Evolutionary conservation across 257 asterid genomes (phyloP).

Genomic region (Petrea volubilis): DNA sequence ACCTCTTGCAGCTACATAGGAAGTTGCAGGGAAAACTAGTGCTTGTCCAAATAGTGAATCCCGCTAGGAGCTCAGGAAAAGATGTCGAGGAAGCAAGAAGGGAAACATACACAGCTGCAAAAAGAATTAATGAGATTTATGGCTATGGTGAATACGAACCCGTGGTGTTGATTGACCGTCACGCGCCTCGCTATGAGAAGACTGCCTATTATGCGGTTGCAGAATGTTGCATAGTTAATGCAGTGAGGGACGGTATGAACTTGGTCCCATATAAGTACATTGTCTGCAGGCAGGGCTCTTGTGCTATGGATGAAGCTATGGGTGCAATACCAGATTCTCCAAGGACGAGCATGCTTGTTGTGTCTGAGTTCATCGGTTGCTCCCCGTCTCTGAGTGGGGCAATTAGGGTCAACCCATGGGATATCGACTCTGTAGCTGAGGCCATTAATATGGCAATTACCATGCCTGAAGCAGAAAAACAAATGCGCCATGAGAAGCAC

Average conservation of each 20-base stretch:
- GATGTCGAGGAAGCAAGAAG: slow-evolving; percentile 67
- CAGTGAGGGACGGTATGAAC: slow-evolving; percentile 84
- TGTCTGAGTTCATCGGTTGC: slow-evolving; percentile 79
- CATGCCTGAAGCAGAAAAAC: slow-evolving; percentile 55
- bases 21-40: slow-evolving; percentile 49
- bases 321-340: slow-evolving; percentile 38
- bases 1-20: slow-evolving; percentile 45
- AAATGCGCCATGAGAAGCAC: slow-evolving; percentile 74
- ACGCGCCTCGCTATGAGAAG: slow-evolving; percentile 58
- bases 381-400: slow-evolving; percentile 85
- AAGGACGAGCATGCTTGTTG: slow-evolving; percentile 71
- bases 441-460: slow-evolving; percentile 52
- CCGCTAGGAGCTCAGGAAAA: slow-evolving; percentile 77
- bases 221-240: slow-evolving; percentile 77
- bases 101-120: slow-evolving; percentile 56
- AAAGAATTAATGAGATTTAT: slow-evolving; percentile 49
- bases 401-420: slow-evolving; percentile 85
- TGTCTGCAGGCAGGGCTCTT: slow-evolving; percentile 70
- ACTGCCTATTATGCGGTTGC: slow-evolving; percentile 75
- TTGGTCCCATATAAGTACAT: slow-evolving; percentile 74
- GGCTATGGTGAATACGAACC: slow-evolving; percentile 53
- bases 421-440: slow-evolving; percentile 69
- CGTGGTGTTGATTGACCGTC: slow-evolving; percentile 59
- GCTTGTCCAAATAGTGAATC: slow-evolving; percentile 70
- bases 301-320: slow-evolving; percentile 44